Percentiles rank a stretch among this genome's conserved stretches.
Evolutionary conservation across 495 filamentous ascomycete genomes (phyloP).

Genomic region (Penicillium cinerascens): DNA sequence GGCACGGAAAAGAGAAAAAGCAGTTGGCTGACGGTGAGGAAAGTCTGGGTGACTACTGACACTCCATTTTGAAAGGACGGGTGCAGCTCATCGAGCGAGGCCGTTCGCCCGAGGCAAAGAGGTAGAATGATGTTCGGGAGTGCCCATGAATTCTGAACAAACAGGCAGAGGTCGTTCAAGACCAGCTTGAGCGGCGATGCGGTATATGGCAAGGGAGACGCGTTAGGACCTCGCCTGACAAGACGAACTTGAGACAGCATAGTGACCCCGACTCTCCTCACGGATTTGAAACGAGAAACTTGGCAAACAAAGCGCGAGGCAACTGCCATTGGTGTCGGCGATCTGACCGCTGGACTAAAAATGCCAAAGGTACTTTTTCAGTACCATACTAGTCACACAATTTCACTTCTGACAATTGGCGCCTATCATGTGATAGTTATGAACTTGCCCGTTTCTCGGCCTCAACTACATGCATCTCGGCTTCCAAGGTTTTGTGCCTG

Average conservation of each 20-base stretch:
- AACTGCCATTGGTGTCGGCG: no score
- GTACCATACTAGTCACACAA: no score
- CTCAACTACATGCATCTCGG: neutral
- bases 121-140: constrained; percentile 54
- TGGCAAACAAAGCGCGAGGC: neutral
- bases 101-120: constrained; percentile 45
- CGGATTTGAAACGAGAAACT: neutral
- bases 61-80: constrained; percentile 45
- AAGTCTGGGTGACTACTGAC: constrained; percentile 47
- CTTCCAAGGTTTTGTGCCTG: neutral
- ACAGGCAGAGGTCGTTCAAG: constrained; percentile 50
- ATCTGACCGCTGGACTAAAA: no score
- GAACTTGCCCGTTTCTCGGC: neutral
- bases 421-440: constrained; percentile 9
- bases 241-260: constrained; percentile 10
- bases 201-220: constrained; percentile 51
- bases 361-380: no score
- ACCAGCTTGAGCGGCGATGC: constrained; percentile 54
- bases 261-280: neutral
- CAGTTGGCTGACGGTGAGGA: constrained; percentile 42
- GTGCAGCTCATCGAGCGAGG: constrained; percentile 56
- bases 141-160: constrained; percentile 46
- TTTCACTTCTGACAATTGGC: no score
- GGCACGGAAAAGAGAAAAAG: constrained; percentile 45
- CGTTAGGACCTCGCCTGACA: constrained; percentile 6